Evolutionary conservation across 1,284 basidiomycete species (phyloP).

Genomic region (Phellopilus nigrolimitatus): DNA sequence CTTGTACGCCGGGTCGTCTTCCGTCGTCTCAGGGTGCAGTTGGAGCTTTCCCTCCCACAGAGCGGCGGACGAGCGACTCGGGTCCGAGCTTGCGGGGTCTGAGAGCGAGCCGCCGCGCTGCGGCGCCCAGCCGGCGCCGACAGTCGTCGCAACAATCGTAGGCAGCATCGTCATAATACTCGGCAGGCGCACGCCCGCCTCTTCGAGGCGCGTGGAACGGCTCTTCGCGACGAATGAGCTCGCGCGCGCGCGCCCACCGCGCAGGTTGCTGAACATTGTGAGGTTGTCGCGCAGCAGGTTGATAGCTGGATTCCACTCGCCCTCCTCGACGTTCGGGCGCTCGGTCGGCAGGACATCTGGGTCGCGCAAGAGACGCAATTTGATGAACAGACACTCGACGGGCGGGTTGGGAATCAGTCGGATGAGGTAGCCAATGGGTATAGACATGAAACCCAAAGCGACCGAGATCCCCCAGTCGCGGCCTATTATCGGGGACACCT

Average conservation of each 20-base stretch:
- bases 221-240: conserved; percentile 82
- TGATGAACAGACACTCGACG: conserved; percentile 70
- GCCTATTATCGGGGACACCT: conserved; percentile 75
- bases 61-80: conserved; percentile 73
- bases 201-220: conserved; percentile 52
- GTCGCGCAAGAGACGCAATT: conserved; percentile 61
- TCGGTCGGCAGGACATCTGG: conserved; percentile 64
- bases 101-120: conserved; percentile 53
- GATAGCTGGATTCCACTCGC: conserved; percentile 64
- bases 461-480: conserved; percentile 94
- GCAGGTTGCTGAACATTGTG: conserved; percentile 71
- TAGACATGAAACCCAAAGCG: conserved; percentile 79
- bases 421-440: conserved; percentile 84
- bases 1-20: conserved; percentile 41
- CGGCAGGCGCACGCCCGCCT: conserved; percentile 42
- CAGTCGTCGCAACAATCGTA: conserved; percentile 77
- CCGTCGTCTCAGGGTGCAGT: conserved; percentile 78
- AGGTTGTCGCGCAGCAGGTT: conserved; percentile 83
- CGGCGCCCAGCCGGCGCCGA: conserved; percentile 76
- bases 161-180: conserved; percentile 86
- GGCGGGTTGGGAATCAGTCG: conserved; percentile 81
- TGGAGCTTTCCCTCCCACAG: conserved; percentile 80
- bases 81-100: conserved; percentile 73
- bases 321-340: conserved; percentile 44
- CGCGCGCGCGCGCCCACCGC: conserved; percentile 80